Percentiles rank a stretch among this genome's conserved stretches.
These are phyloP conservation scores for Betula pendula DNA, from an alignment of 306 rosid species.

Conservation along the genomic window DNA sequence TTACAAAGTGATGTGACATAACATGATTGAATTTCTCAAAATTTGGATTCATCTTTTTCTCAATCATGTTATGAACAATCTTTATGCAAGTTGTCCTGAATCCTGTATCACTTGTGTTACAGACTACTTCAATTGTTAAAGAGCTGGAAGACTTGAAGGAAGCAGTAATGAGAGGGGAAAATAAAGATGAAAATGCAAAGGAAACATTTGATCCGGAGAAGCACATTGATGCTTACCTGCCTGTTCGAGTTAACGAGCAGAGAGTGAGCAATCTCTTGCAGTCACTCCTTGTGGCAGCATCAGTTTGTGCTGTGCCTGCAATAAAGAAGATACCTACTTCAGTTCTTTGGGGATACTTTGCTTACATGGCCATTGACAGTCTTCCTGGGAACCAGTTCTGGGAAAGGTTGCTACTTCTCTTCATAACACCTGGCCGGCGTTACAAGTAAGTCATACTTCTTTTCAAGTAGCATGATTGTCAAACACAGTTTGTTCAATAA, in stretches of 20 bases:
- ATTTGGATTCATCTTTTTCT: too few species aligned
- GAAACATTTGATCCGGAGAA: conserved; percentile 66
- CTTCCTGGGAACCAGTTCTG: conserved; percentile 92
- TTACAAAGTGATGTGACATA: too few species aligned
- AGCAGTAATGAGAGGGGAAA: conserved; percentile 57
- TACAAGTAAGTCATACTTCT: conserved; percentile 57
- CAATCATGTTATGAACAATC: too few species aligned
- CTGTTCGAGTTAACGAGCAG: conserved; percentile 87
- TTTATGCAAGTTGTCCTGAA: too few species aligned
- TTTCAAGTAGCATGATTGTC: conserved; percentile 1
- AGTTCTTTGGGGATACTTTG: conserved; percentile 90
- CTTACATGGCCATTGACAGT: conserved; percentile 93
- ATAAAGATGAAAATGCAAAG: conserved; percentile 33
- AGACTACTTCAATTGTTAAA: conserved; percentile 53
- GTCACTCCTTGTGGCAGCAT: conserved; percentile 72
- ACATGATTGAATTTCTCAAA: too few species aligned
- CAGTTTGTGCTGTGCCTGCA: conserved; percentile 69
- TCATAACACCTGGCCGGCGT: conserved; percentile 61
- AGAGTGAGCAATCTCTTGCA: conserved; percentile 86
- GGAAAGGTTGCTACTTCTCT: conserved; percentile 73
- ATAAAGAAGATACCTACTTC: conserved; percentile 81
- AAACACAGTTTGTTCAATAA: neutral
- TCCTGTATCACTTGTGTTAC: conserved; percentile 32
- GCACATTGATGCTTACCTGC: conserved; percentile 73
- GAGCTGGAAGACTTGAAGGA: conserved; percentile 77